These are phyloP conservation scores for Rosa chinensis DNA, from an alignment of 306 rosid genomes.

Conservation along the genomic window DNA sequence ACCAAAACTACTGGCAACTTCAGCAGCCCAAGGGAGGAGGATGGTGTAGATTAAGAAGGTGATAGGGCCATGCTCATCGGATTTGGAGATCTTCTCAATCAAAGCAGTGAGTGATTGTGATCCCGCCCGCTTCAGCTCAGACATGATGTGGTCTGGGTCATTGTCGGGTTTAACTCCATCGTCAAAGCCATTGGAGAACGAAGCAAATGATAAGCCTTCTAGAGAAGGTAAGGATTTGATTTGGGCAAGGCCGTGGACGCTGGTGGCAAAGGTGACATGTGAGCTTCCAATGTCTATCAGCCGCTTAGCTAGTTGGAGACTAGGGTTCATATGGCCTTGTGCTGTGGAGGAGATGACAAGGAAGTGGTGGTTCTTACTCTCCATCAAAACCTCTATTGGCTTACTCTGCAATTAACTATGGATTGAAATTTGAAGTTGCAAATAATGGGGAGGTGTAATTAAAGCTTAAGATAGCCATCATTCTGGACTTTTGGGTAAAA, in stretches of 20 bases:
- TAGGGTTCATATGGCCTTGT: constrained; percentile 22
- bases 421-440: background rate
- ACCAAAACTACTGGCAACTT: constrained; percentile 21
- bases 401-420: background rate
- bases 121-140: constrained; percentile 16
- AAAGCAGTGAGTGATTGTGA: constrained; percentile 11
- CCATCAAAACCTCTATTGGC: background rate
- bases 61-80: constrained; percentile 12
- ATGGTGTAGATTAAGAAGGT: constrained; percentile 23
- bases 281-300: constrained; percentile 5
- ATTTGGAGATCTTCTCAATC: constrained; percentile 7
- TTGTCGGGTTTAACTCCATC: constrained; percentile 6
- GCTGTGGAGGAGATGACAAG: background rate
- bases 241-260: background rate
- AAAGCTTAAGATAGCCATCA: background rate
- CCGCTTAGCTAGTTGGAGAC: constrained; percentile 16
- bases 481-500: background rate
- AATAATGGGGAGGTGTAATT: background rate
- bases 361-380: constrained; percentile 11
- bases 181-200: constrained; percentile 16
- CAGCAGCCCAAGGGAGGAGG: constrained; percentile 28
- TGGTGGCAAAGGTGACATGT: constrained; percentile 13
- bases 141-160: background rate
- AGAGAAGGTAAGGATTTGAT: constrained; percentile 14
- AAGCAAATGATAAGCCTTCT: constrained; percentile 7